Conservation (phyloP, 805 yeast genomes). For the Kodamaea kakaduensis region DNA sequence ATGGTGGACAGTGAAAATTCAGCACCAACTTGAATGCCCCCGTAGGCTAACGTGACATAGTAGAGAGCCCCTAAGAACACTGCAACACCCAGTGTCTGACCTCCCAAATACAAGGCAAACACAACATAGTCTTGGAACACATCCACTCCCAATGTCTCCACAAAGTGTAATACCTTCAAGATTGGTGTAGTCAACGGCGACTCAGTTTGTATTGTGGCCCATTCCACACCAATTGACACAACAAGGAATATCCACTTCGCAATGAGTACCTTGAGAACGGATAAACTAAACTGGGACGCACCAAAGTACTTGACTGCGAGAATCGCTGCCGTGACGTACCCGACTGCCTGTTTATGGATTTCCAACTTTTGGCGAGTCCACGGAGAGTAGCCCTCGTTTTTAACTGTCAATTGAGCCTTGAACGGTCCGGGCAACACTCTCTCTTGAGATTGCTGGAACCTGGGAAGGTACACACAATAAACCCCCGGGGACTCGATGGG, state of each 20-base stretch:
- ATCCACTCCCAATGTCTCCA: slow-evolving; percentile 3
- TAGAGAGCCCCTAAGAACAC: slow-evolving; percentile 1
- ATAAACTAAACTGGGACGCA: neutral
- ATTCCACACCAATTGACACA: neutral
- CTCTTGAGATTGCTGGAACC: slow-evolving; percentile 4
- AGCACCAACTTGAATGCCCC: slow-evolving; percentile 5
- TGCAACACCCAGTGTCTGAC: slow-evolving; percentile 1
- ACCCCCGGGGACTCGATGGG: slow-evolving; percentile 7
- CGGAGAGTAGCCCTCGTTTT: slow-evolving; percentile 8
- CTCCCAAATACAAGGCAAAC: slow-evolving; percentile 6
- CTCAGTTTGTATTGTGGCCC: neutral
- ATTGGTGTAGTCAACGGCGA: neutral
- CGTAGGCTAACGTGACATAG: slow-evolving; percentile 4
- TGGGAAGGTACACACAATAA: slow-evolving; percentile 14
- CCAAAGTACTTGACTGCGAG: neutral
- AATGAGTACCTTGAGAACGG: slow-evolving; percentile 1
- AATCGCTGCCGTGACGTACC: neutral
- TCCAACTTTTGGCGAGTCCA: slow-evolving; percentile 2
- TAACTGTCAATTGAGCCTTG: slow-evolving; percentile 5
- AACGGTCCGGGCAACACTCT: slow-evolving; percentile 5
- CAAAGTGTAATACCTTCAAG: slow-evolving; percentile 1
- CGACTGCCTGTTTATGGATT: slow-evolving; percentile 3
- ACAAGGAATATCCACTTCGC: neutral
- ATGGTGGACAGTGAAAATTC: slow-evolving; percentile 1
- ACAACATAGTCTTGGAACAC: slow-evolving; percentile 4